Evolutionary conservation across 2,329 filamentous ascomycete genomes (phyloP).

Genomic region (Endoconidiophora polonica): DNA sequence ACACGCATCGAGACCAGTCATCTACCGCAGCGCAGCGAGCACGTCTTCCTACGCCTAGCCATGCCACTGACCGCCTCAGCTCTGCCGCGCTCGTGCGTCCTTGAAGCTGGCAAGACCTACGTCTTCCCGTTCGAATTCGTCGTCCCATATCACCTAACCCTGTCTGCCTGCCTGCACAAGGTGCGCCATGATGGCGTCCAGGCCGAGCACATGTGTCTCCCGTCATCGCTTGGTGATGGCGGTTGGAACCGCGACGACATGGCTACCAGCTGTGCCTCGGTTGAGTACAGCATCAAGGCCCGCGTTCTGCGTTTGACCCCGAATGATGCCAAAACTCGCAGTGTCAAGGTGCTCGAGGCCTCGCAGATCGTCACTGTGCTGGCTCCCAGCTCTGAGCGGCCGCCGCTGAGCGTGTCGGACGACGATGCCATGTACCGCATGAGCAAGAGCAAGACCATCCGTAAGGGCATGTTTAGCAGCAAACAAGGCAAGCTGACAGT

Average conservation of each 20-base stretch:
- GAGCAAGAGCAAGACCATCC: slow-evolving; percentile 33
- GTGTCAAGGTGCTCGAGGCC: slow-evolving; percentile 24
- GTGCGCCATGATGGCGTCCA: slow-evolving; percentile 28
- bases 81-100: slow-evolving; percentile 31
- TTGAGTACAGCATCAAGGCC: slow-evolving; percentile 37
- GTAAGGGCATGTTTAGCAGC: slow-evolving; percentile 34
- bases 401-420: slow-evolving; percentile 32
- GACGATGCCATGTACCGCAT: slow-evolving; percentile 33
- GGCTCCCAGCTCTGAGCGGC: slow-evolving; percentile 31
- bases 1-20: slow-evolving; percentile 35
- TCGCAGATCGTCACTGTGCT: slow-evolving; percentile 34
- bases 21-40: slow-evolving; percentile 29
- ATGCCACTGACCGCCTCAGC: slow-evolving; percentile 33
- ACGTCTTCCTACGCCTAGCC: slow-evolving; percentile 38
- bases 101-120: slow-evolving; percentile 32
- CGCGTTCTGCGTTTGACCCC: slow-evolving; percentile 22
- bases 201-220: slow-evolving; percentile 35
- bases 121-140: slow-evolving; percentile 42
- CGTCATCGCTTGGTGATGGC: slow-evolving; percentile 30
- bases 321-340: slow-evolving; percentile 12
- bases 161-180: slow-evolving; percentile 37
- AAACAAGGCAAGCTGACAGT: slow-evolving; percentile 34
- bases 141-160: slow-evolving; percentile 39
- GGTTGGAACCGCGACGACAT: slow-evolving; percentile 27
- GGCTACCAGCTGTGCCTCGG: slow-evolving; percentile 35